A percentile compares a stretch with the other conserved stretches of the same genome.
phyloP scores from a whole-genome alignment of 768 basidiomycete species.

The Russula griseocarnosa region DNA sequence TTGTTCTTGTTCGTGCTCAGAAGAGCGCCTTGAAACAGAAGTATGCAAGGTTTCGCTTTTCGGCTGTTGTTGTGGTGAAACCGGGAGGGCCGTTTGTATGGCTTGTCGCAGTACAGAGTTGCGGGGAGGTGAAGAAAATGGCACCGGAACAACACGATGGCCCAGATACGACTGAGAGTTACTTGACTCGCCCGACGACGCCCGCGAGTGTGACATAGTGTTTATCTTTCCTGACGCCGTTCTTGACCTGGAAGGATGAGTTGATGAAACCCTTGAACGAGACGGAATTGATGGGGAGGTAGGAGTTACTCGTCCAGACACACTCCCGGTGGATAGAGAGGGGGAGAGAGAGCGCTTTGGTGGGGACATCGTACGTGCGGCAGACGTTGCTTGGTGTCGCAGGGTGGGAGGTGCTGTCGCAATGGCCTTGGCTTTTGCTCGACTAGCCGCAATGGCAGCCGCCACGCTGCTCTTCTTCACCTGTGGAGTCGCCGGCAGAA shows the following conservation, averaged over 20 bases:
- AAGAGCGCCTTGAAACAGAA: constrained; percentile 27
- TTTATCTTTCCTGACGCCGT: constrained; percentile 14
- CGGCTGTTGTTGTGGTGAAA: constrained; percentile 32
- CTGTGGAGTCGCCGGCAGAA: constrained; percentile 44
- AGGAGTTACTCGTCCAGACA: constrained; percentile 30
- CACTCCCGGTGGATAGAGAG: constrained; percentile 33
- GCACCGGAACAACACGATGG: constrained; percentile 26
- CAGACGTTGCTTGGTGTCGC: constrained; percentile 77
- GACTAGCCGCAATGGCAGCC: constrained; percentile 84
- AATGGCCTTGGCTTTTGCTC: constrained; percentile 81
- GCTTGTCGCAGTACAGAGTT: constrained; percentile 34
- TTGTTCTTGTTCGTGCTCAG: constrained; percentile 16
- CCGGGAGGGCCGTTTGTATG: constrained; percentile 36
- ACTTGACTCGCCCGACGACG: constrained; percentile 26
- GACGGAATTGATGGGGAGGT: constrained; percentile 25
- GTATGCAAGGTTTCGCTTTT: constrained; percentile 24
- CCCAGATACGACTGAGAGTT: constrained; percentile 19
- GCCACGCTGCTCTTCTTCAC: constrained; percentile 79
- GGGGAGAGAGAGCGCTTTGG: constrained; percentile 41
- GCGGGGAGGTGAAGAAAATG: constrained; percentile 31
- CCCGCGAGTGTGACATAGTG: constrained; percentile 25
- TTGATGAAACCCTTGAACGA: constrained; percentile 28
- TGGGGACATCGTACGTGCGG: constrained; percentile 50
- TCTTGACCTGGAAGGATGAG: constrained; percentile 28
- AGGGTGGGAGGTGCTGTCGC: constrained; percentile 76